A percentile compares a stretch with the other conserved stretches of the same genome.
Conservation (phyloP, 805 yeast genomes). For the Sporopachydermia lactativora region DNA sequence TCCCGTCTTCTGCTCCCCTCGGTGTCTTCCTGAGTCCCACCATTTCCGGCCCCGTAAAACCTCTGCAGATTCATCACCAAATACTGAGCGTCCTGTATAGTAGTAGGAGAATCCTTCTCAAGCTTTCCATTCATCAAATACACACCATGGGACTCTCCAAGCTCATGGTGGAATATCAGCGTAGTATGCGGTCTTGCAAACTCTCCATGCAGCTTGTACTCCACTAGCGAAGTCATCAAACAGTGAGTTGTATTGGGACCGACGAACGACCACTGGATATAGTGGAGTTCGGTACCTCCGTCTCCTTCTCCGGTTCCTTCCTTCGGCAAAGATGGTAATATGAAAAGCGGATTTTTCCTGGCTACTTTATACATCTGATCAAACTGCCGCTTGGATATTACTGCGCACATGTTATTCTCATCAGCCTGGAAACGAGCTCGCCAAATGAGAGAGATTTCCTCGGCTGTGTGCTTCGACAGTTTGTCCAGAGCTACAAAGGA, state of each 20-base stretch:
- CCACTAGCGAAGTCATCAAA: slow-evolving; percentile 81
- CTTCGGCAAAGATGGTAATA: slow-evolving; percentile 44
- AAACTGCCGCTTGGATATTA: slow-evolving; percentile 42
- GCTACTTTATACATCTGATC: slow-evolving; percentile 53
- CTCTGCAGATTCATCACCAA: slow-evolving; percentile 65
- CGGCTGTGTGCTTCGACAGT: slow-evolving; percentile 34
- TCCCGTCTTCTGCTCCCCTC: slow-evolving; percentile 34
- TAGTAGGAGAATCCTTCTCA: slow-evolving; percentile 55
- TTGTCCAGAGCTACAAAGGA: slow-evolving; percentile 63
- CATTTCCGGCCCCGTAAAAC: slow-evolving; percentile 51
- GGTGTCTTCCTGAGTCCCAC: slow-evolving; percentile 28
- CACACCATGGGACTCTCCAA: slow-evolving; percentile 40
- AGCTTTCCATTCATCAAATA: slow-evolving; percentile 81
- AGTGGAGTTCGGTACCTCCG: slow-evolving; percentile 66
- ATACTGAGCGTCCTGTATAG: slow-evolving; percentile 63
- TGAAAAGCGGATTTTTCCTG: slow-evolving; percentile 62
- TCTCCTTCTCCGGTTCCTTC: slow-evolving; percentile 24
- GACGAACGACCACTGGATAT: slow-evolving; percentile 85
- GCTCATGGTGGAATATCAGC: slow-evolving; percentile 72
- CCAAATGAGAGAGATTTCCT: slow-evolving; percentile 77
- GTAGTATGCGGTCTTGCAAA: slow-evolving; percentile 94
- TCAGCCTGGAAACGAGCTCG: slow-evolving; percentile 63
- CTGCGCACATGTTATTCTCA: slow-evolving; percentile 51
- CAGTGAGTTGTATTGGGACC: slow-evolving; percentile 79
- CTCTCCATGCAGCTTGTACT: slow-evolving; percentile 80